Base-by-base conservation (phyloP, 2,329 filamentous ascomycete species). In the Neopestalotiopsis sp. region DNA sequence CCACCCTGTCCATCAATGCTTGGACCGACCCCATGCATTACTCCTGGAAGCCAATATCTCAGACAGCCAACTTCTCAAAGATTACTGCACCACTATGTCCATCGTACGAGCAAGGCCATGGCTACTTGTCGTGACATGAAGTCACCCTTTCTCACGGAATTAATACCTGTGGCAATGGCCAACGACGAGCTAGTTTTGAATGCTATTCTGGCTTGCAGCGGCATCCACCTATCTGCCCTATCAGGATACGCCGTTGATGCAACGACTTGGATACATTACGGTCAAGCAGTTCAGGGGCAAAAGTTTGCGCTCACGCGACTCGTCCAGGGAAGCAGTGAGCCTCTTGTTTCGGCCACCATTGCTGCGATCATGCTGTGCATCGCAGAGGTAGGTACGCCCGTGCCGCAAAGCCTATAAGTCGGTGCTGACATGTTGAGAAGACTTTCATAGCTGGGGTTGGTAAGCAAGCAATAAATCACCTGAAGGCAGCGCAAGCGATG, bases 141-240 rank as follows among this genome's bases (percentile, higher is more conserved):
- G 9, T 30, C 57, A 5, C 57, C 57, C 5, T 59, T 59, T 10
- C 57, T 59, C 30, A 59, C 28, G 12, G 57, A 59, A 14, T 4
- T 30, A 9, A 34, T 59, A 5, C 57, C 57, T 17, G 24, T 59
- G 17, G 57, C 57, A 5, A 34, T 34, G 24, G 57, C 57, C 10
- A 59, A 32, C 57, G 24, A 59, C 57, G 57, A 59, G 57, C 57
- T 59, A 28, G 57, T 59, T 13, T 34, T 59, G 57, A 59, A 30
- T 59, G 57, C 30, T 12, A 59, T 59, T 14, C 24, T 59, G 12
- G 57, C 57, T 10, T 59, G 57, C 10, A 59, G 57, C 14, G 30
- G 57, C 2, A 28, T 59, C 57, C 57, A 59, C 24, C 57, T 59
- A 1, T 10, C 57, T n/a, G 28, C 24, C 20, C 24, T 59, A 1